phyloP scores from a whole-genome alignment of 805 yeast species.

The Saccharomycopsis microspora region DNA sequence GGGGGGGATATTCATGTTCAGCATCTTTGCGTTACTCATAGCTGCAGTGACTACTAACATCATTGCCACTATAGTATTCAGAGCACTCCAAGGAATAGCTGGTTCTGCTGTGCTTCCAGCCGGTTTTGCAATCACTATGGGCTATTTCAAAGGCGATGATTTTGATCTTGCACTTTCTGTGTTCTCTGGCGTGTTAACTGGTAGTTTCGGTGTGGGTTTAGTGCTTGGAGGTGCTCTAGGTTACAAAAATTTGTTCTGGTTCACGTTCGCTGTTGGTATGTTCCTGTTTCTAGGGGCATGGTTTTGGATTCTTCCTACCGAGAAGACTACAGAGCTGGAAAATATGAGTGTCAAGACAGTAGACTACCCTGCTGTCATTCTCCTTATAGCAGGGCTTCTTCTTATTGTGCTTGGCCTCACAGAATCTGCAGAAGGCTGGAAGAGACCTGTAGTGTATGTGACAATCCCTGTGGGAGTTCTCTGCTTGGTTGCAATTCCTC shows the following conservation, averaged over 20 bases:
- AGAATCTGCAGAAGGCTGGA: conserved; percentile 35
- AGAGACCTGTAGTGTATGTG: conserved; percentile 28
- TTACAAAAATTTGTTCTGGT: conserved; percentile 28
- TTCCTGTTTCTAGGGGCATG: conserved; percentile 23
- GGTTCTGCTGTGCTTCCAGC: conserved; percentile 32
- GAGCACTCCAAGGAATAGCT: conserved; percentile 34
- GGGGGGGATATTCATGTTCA: not conserved
- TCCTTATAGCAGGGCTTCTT: conserved; percentile 20
- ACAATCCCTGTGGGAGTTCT: conserved; percentile 30
- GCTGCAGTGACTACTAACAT: conserved; percentile 5
- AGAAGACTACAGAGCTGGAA: conserved; percentile 18
- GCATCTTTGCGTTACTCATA: not conserved
- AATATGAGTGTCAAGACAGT: conserved; percentile 20
- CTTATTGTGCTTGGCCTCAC: conserved; percentile 33
- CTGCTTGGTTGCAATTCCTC: conserved; percentile 19
- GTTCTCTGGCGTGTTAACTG: conserved; percentile 22
- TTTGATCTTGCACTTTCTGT: conserved; percentile 26
- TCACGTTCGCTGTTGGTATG: conserved; percentile 30
- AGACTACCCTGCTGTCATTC: conserved; percentile 20
- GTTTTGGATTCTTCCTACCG: conserved; percentile 20
- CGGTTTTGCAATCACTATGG: conserved; percentile 24
- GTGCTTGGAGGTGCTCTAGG: conserved; percentile 38
- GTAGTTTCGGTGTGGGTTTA: conserved; percentile 25
- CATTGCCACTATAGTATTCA: conserved; percentile 30
- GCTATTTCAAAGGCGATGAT: conserved; percentile 21